Percentiles rank a stretch among this genome's conserved stretches.
Evolutionary conservation across 2,329 filamentous ascomycete genomes (phyloP).

Genomic region (Fusarium sp.): DNA sequence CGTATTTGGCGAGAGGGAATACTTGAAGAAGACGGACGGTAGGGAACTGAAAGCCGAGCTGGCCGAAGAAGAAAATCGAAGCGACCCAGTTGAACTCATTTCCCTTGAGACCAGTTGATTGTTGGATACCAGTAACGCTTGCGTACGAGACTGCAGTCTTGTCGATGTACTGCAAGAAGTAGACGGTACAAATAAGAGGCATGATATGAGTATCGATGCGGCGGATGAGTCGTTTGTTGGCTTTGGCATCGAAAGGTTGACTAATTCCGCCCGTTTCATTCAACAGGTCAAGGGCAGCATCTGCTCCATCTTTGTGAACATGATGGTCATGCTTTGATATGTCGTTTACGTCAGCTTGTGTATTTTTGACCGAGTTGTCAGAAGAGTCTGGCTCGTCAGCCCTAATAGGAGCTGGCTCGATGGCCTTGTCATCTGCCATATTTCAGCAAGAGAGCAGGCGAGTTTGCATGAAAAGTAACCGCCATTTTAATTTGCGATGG

Average conservation of each 20-base stretch:
- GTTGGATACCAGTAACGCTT: slow-evolving; percentile 36
- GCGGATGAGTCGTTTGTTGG: slow-evolving; percentile 22
- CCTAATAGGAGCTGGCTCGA: neutral
- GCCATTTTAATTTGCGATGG: no score
- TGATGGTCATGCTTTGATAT: neutral
- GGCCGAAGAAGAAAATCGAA: slow-evolving; percentile 46
- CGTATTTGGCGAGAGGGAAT: neutral
- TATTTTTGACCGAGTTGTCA: neutral
- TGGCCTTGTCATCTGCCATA: neutral
- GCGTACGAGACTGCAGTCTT: slow-evolving; percentile 40
- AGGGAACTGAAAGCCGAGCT: slow-evolving; percentile 51
- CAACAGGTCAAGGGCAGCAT: slow-evolving; percentile 29
- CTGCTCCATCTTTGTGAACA: slow-evolving; percentile 7
- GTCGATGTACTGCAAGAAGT: slow-evolving; percentile 41
- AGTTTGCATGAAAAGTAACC: neutral
- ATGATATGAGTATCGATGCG: slow-evolving; percentile 38
- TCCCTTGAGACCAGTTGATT: slow-evolving; percentile 48
- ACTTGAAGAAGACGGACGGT: slow-evolving; percentile 49
- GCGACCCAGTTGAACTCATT: slow-evolving; percentile 54
- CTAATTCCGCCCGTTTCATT: slow-evolving; percentile 18
- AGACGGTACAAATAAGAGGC: slow-evolving; percentile 36
- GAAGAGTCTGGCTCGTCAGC: neutral
- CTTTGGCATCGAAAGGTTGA: slow-evolving; percentile 16
- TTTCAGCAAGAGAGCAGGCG: no score
- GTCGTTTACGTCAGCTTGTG: neutral